phyloP scores from a whole-genome alignment of 306 rosid genomes.

The Cucurbita argyrosperma region DNA sequence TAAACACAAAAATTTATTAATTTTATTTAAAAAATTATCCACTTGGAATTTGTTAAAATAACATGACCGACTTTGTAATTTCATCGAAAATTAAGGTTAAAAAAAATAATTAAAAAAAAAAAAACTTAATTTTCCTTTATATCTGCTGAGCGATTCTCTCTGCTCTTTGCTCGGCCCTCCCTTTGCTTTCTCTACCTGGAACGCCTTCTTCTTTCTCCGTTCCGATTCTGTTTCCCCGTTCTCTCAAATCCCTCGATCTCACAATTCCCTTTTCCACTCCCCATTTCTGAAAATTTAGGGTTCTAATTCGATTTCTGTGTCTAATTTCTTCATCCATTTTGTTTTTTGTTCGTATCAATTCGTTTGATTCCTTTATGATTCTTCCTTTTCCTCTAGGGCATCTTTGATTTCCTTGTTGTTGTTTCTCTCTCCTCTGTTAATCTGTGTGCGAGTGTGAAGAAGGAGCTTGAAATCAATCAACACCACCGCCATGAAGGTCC shows the following conservation, averaged over 20 bases:
- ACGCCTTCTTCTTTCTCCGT: not conserved
- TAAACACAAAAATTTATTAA: not conserved
- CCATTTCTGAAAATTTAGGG: not conserved
- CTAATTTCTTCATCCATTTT: not conserved
- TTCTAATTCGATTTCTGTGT: not conserved
- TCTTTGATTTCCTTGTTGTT: conserved; percentile 9
- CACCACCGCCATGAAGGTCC: conserved; percentile 58
- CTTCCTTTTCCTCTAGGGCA: conserved; percentile 6
- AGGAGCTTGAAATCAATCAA: not conserved
- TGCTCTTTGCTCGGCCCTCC: not conserved
- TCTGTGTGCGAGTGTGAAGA: not conserved
- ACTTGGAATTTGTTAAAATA: not conserved
- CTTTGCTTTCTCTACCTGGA: not conserved
- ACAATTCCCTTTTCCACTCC: not conserved
- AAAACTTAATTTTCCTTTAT: not conserved
- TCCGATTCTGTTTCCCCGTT: not conserved
- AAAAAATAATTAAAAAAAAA: not conserved
- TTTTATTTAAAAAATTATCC: not conserved
- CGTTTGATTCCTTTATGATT: conserved; percentile 37
- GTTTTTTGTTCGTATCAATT: not conserved
- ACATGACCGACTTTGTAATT: not conserved
- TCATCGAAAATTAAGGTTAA: not conserved
- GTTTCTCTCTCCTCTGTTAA: not conserved
- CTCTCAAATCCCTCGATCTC: not conserved
- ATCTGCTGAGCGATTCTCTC: not conserved